phyloP scores from a whole-genome alignment of 179 eudicot species.

The Drosera spatulata region DNA sequence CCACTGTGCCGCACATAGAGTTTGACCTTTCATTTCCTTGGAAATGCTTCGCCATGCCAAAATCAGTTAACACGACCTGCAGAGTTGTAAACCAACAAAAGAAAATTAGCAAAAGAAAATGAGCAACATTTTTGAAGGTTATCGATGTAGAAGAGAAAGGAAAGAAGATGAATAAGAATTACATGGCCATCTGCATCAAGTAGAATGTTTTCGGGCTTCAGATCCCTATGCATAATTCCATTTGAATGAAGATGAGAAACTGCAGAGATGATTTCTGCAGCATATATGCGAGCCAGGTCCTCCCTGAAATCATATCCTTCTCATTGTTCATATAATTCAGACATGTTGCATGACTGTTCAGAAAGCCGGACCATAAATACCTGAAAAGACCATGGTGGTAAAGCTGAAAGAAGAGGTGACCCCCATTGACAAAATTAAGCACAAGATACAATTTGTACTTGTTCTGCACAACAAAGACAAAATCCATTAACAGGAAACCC shows the following conservation, averaged over 20 bases:
- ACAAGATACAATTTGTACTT: conserved; percentile 70
- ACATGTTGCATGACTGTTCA: background rate
- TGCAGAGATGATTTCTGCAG: conserved; percentile 68
- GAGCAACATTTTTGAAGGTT: background rate
- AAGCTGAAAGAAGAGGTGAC: conserved; percentile 22
- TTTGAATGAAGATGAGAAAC: conserved; percentile 54
- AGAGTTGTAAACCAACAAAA: no score
- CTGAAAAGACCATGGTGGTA: conserved; percentile 67
- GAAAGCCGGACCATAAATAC: conserved; percentile 8
- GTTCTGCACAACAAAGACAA: conserved; percentile 33
- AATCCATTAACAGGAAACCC: background rate
- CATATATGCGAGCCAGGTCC: conserved; percentile 59
- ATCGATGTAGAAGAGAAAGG: background rate
- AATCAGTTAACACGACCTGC: conserved; percentile 63
- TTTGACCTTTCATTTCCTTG: conserved; percentile 50
- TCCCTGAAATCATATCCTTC: conserved; percentile 25
- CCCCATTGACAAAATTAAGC: conserved; percentile 51
- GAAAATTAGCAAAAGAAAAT: no score
- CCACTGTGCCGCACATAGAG: conserved; percentile 66
- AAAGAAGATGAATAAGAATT: background rate
- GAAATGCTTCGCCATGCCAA: conserved; percentile 69
- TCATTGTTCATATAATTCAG: no score
- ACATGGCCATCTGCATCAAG: conserved; percentile 75
- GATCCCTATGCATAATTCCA: conserved; percentile 69
- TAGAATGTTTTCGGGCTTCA: conserved; percentile 66